Evolutionary conservation across 2,329 filamentous ascomycete species (phyloP).

Genomic region (Ophiostoma novo-ulmi): DNA sequence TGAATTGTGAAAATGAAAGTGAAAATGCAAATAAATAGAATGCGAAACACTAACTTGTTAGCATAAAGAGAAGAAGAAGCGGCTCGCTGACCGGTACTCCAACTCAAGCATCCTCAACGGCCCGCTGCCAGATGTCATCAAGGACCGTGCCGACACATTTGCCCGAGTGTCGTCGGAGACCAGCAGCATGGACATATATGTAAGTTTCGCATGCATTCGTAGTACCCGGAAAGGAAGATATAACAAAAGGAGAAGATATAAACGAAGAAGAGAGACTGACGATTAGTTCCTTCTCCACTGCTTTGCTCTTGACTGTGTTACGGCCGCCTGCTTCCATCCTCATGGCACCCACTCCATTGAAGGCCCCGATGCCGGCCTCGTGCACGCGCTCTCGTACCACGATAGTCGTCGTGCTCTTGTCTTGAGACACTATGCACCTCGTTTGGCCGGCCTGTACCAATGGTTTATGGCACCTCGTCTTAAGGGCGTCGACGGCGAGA

Average conservation of each 20-base stretch:
- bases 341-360: conserved; percentile 23
- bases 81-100: conserved; percentile 20
- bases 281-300: conserved; percentile 40
- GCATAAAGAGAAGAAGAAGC: conserved; percentile 12
- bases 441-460: conserved; percentile 7
- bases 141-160: conserved; percentile 23
- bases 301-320: conserved; percentile 24
- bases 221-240: neutral
- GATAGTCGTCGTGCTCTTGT: conserved; percentile 21
- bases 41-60: neutral
- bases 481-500: conserved; percentile 17
- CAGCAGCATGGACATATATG: conserved; percentile 16
- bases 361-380: conserved; percentile 19
- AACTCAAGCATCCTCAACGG: conserved; percentile 19
- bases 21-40: neutral
- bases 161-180: conserved; percentile 9
- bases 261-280: conserved; percentile 14
- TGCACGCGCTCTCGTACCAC: conserved; percentile 20
- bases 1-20: neutral
- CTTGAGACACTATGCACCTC: conserved; percentile 15
- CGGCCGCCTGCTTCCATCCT: conserved; percentile 20
- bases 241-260: too few relatives aligned
- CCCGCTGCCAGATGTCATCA: conserved; percentile 10
- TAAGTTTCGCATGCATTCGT: neutral
- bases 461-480: neutral